Percentiles rank a stretch among this genome's conserved stretches.
These are phyloP conservation scores for Ceratobasidium sp. DNA, from an alignment of 1,284 basidiomycete species.

Conservation along the genomic window DNA sequence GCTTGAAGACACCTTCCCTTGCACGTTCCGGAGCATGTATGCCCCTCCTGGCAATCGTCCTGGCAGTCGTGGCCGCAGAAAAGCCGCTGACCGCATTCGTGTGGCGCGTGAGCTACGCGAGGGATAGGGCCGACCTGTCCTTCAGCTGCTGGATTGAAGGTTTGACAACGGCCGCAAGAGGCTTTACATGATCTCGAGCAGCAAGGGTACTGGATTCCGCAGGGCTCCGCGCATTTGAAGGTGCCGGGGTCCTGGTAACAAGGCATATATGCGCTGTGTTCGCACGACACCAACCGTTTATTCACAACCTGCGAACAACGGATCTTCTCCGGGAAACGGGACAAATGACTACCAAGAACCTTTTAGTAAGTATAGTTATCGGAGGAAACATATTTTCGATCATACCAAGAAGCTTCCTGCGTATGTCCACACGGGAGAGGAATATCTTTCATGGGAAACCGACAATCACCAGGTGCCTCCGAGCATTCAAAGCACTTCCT, in stretches of 20 bases:
- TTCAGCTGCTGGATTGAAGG: constrained; percentile 50
- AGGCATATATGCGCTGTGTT: constrained; percentile 64
- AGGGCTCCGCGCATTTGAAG: constrained; percentile 60
- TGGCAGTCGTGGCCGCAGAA: constrained; percentile 73
- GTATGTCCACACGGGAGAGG: constrained; percentile 74
- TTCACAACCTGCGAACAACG: constrained; percentile 62
- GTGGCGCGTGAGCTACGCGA: constrained; percentile 63
- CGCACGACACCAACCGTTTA: constrained; percentile 69
- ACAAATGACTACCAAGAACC: constrained; percentile 61
- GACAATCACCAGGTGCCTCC: constrained; percentile 70
- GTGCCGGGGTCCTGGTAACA: constrained; percentile 64
- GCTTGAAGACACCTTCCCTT: constrained; percentile 66
- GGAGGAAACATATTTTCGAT: too few species aligned
- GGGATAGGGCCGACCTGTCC: constrained; percentile 41
- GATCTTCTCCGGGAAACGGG: constrained; percentile 64
- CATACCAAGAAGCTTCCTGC: constrained; percentile 69
- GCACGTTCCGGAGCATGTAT: constrained; percentile 67
- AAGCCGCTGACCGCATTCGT: constrained; percentile 65
- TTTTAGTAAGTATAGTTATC: too few species aligned
- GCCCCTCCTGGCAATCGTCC: constrained; percentile 64
- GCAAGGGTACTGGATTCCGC: constrained; percentile 62
- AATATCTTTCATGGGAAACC: constrained; percentile 64
- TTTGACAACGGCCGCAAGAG: constrained; percentile 67
- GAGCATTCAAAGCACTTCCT: constrained; percentile 63
- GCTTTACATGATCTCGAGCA: constrained; percentile 71